phyloP scores from a whole-genome alignment of 2,329 filamentous ascomycete species.

The Fusarium siculi region DNA sequence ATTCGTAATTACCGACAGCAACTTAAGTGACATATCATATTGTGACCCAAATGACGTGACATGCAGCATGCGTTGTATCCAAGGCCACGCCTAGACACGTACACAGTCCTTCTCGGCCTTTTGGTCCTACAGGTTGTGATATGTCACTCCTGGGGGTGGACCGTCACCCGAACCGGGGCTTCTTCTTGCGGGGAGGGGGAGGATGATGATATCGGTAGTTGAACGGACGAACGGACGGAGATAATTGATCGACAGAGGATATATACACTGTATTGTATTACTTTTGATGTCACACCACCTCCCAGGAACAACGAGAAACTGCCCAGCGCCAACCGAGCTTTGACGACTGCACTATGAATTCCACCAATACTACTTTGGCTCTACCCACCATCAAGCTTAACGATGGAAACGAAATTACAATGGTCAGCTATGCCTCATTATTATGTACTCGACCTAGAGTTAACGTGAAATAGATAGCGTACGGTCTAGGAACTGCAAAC shows the following conservation, averaged over 20 bases:
- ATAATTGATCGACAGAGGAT: not conserved
- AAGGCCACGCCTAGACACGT: not conserved
- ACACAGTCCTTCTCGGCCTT: not conserved
- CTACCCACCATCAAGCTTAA: not conserved
- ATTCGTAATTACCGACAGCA: not conserved
- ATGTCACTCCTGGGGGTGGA: not conserved
- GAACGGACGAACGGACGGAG: not conserved
- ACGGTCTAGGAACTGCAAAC: not conserved
- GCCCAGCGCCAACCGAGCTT: fast-evolving
- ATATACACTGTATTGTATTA: not conserved
- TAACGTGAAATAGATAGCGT: not conserved
- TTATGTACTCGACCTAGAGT: fast-evolving
- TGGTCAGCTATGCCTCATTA: not conserved
- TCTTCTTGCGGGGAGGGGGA: not conserved
- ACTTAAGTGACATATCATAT: not conserved
- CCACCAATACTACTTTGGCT: not conserved
- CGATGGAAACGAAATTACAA: not conserved
- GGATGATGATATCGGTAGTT: too few relatives aligned
- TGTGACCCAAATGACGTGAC: not conserved
- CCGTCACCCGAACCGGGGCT: not conserved
- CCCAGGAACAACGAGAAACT: not conserved
- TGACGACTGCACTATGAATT: not conserved
- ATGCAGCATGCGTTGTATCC: not conserved
- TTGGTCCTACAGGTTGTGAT: not conserved
- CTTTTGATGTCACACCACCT: not conserved